Evolutionary conservation across 1,284 basidiomycete genomes (phyloP), one percentile per base, ranked within the genome.

Genomic region (Tetrapyrgos nigripes): DNA sequence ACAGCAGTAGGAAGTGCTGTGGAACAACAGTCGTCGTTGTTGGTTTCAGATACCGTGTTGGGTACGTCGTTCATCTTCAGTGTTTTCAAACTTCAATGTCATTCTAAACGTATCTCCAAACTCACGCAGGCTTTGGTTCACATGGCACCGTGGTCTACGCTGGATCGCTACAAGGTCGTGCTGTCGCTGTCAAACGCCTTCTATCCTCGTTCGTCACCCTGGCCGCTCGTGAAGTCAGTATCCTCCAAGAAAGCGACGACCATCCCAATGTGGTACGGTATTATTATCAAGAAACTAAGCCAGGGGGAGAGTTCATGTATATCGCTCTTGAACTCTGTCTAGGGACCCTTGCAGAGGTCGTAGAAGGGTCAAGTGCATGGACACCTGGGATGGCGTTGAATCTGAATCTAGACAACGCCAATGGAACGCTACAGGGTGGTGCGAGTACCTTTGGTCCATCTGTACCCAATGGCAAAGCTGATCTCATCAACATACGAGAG

Each of bases 191-290:
- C 62, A 99, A 99, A 76, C 92, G 97, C 1, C 84, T 99, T 13
- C 83, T 99, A 26, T 91, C 91, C 66, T 96, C 98, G 73, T 99
- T 98, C 71, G 94, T 97, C 50, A 96, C 94, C 0, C 87, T 99
- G 31, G 96, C 97, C 1, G 87, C 91, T 9, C 93, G 97, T 57
- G 37, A 40, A 79, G 96, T 98, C 24, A 91, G 88, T 70, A 87
- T 99, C 45, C 83, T 99, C 2, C 94, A 97, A 76, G 96, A 98
- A 70, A 94, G 93, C 43, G 97, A 99, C 77, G 95, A 98, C 72
- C 97, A 99, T 69, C 95, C 96, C 4, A 98, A 99, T 74, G 96
- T 99, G 67, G 97, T 99, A 64, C 89, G 97, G 57, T 97, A 99
- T 75, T 99, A 96, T 75, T 99, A 96, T 77, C 96, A 98, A 80